Base-by-base conservation (phyloP, 2,329 filamentous ascomycete genomes). In the Periconia macrospinosa region DNA sequence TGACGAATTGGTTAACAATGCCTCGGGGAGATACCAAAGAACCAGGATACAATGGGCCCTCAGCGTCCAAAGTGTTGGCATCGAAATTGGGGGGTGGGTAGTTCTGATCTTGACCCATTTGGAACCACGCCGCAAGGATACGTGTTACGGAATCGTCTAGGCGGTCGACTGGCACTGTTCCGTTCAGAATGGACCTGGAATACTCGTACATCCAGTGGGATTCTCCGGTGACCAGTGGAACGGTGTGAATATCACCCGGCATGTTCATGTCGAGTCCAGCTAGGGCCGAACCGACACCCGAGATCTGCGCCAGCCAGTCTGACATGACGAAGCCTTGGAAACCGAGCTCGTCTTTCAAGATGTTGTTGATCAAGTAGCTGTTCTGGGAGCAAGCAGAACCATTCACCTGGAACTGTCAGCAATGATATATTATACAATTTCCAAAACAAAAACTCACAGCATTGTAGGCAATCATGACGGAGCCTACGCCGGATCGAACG, bases 301-400 rank as follows among this genome's bases (percentile, higher is more conserved):
- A 88, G 57, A 90, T 85, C 68, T 96, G 91, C 0, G 90, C 90
- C 2, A 94, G 79, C 92, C 92, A 96, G 70, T 96, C 92, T 1
- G 86, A 88, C 81, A 94, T 90, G n/a, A 93, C 86, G 52, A 91
- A 92, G 0, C 91, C 91, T 70, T 94, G 89, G 66, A 96, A 95
- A 9, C 90, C 91, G 5, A 94, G 80, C 69, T 95, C 90, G 54
- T 93, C 90, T 67, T 95, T 95, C 45, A 95, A 75, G n/a, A 95
- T 80, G 0, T 87, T 87, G 64, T 94, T 96, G 57, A 95, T 81
- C 2, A 94, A 76, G 68, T 93, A 91, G 60, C 87, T 88, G 71
- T 96, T 92, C 52, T 88, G 84, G 62, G 81, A 67, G 66, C 88
- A 91, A 1, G 86, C 85, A 6, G 72, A 75, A 30, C 75, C 76